Percentiles rank a stretch among this genome's conserved stretches.
These are phyloP conservation scores for Cyclotella kingstonii DNA, from an alignment of 108 stramenopile species.

Conservation along the genomic window DNA sequence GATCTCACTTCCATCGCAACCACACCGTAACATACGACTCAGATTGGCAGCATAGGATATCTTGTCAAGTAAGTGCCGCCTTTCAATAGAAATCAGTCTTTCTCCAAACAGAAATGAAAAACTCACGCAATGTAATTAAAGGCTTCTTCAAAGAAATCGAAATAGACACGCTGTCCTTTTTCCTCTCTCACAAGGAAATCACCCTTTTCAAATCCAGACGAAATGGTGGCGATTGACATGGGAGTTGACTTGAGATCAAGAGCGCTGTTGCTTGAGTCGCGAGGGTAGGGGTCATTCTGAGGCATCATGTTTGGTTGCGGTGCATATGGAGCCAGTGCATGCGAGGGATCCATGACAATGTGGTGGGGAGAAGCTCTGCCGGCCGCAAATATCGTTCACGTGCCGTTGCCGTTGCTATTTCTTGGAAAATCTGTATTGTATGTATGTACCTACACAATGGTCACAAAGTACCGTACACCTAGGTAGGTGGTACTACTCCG, in stretches of 20 bases:
- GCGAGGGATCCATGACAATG: conserved; percentile 7
- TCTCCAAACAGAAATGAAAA: neutral
- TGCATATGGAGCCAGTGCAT: conserved; percentile 18
- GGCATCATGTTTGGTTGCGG: conserved; percentile 18
- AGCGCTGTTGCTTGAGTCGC: conserved; percentile 5
- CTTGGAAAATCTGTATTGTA: too few species aligned
- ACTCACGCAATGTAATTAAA: conserved; percentile 89
- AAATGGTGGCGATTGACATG: conserved; percentile 71
- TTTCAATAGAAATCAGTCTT: neutral
- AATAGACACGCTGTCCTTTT: conserved; percentile 71
- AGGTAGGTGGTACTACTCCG: too few species aligned
- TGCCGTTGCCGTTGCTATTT: too few species aligned
- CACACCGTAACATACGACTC: too few species aligned
- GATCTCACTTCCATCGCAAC: too few species aligned
- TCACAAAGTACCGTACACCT: too few species aligned
- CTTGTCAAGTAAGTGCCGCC: too few species aligned
- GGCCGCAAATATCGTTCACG: too few species aligned
- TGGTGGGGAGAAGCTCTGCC: neutral
- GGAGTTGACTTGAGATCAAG: conserved; percentile 20
- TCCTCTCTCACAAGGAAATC: conserved; percentile 85
- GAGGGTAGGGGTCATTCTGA: conserved; percentile 5
- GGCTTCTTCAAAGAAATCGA: conserved; percentile 63
- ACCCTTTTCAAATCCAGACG: conserved; percentile 80
- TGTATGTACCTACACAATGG: too few species aligned
- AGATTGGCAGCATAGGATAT: too few species aligned